These are phyloP conservation scores for Zygoascus sp. DNA, from an alignment of 1,139 yeast species.

Conservation along the genomic window DNA sequence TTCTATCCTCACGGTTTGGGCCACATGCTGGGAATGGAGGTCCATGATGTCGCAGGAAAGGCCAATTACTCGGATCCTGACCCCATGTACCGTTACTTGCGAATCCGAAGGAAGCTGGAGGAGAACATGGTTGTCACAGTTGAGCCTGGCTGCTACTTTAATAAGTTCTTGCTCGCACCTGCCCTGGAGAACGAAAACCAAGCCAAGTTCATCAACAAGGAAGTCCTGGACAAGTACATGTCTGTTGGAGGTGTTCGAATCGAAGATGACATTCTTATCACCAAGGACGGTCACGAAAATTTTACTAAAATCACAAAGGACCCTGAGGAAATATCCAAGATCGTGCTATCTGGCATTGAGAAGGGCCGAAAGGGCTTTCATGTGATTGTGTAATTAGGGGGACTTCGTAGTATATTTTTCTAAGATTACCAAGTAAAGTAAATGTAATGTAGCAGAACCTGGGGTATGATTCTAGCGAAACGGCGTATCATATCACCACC, in stretches of 20 bases:
- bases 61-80: slow-evolving; percentile 82
- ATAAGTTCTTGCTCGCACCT: slow-evolving; percentile 70
- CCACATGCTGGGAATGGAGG: slow-evolving; percentile 88
- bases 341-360: slow-evolving; percentile 67
- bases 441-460: background rate
- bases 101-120: slow-evolving; percentile 70
- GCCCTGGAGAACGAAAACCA: slow-evolving; percentile 55
- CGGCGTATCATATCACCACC: too few relatives aligned
- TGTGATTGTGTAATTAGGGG: slow-evolving; percentile 36
- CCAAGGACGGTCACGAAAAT: slow-evolving; percentile 71
- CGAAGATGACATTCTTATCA: slow-evolving; percentile 85
- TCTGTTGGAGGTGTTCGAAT: slow-evolving; percentile 93
- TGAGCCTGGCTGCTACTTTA: slow-evolving; percentile 93
- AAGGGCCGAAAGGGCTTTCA: slow-evolving; percentile 65
- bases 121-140: slow-evolving; percentile 86
- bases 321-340: slow-evolving; percentile 71
- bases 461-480: too few relatives aligned
- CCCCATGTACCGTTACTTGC: slow-evolving; percentile 66
- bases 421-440: background rate
- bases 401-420: background rate
- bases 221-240: slow-evolving; percentile 71
- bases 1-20: slow-evolving; percentile 97
- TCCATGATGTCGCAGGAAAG: slow-evolving; percentile 90
- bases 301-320: slow-evolving; percentile 80
- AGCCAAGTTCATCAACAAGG: slow-evolving; percentile 57